A percentile compares a stretch with the other conserved stretches of the same genome.
These are phyloP conservation scores for Cordyceps pruinosa DNA, from an alignment of 2,329 filamentous ascomycete species.

Conservation along the genomic window DNA sequence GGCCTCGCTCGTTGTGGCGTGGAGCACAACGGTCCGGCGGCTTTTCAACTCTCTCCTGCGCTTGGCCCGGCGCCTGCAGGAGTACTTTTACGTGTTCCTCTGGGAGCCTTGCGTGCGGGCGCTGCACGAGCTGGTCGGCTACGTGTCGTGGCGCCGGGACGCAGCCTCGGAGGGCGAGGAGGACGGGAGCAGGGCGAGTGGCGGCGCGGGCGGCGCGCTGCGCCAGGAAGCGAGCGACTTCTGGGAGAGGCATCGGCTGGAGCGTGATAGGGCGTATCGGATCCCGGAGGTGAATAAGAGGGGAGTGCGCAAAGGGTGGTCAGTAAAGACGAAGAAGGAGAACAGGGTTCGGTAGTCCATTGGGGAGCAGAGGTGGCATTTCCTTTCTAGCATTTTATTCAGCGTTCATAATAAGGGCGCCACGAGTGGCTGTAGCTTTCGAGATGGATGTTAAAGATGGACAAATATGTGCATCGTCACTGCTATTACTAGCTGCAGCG, in stretches of 20 bases:
- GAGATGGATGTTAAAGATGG: too few relatives aligned
- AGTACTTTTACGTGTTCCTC: conserved; percentile 19
- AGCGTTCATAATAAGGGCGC: too few relatives aligned
- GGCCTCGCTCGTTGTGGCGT: conserved; percentile 47
- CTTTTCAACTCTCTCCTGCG: conserved; percentile 22
- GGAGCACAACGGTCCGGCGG: conserved; percentile 40
- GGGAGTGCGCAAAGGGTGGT: conserved; percentile 5
- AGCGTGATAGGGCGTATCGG: conserved; percentile 32
- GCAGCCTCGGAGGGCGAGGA: not conserved
- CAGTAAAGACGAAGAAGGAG: conserved; percentile 8
- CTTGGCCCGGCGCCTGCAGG: conserved; percentile 10
- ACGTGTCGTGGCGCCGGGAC: not conserved
- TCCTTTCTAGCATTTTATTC: too few relatives aligned
- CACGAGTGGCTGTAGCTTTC: too few relatives aligned
- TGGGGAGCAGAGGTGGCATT: not conserved
- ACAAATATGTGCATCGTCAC: too few relatives aligned
- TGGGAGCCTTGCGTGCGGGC: conserved; percentile 19
- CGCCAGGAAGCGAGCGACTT: conserved; percentile 33
- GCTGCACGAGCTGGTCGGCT: not conserved
- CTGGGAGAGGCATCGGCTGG: conserved; percentile 33
- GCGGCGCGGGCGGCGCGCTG: conserved; percentile 11
- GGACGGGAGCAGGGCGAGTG: conserved; percentile 16
- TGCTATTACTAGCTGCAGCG: too few relatives aligned
- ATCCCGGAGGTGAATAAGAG: conserved; percentile 34
- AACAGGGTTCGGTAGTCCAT: not conserved